Evolutionary conservation across 73 alveolate species (phyloP).

Genomic region (Effrenium voratum): DNA sequence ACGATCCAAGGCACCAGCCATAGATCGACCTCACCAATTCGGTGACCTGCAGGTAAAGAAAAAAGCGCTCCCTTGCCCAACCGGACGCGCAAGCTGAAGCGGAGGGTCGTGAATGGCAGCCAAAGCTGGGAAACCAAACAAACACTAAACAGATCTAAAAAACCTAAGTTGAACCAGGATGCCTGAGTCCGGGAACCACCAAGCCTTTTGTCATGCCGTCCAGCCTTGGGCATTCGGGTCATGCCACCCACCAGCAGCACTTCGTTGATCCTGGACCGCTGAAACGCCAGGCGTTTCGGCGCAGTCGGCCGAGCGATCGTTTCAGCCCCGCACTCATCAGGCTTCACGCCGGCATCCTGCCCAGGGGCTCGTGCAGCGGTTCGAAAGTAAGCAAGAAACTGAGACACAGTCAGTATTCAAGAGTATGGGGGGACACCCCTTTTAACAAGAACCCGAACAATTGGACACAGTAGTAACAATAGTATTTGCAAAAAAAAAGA

Average conservation of each 20-base stretch:
- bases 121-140: background rate
- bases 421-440: too few species aligned
- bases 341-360: conserved; percentile 54
- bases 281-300: background rate
- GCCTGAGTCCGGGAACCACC: background rate
- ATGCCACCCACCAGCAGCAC: conserved; percentile 99
- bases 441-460: too few species aligned
- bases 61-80: too few species aligned
- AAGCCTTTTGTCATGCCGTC: conserved; percentile 94
- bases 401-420: too few species aligned
- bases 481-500: too few species aligned
- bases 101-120: too few species aligned
- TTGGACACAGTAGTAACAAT: too few species aligned
- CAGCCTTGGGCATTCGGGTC: conserved; percentile 99
- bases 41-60: conserved; percentile 14
- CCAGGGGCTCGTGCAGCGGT: too few species aligned
- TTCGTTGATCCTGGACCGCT: conserved; percentile 97
- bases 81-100: too few species aligned
- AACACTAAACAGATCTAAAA: too few species aligned
- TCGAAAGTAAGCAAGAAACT: too few species aligned
- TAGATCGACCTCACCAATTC: conserved; percentile 31
- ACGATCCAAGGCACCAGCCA: background rate
- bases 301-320: background rate
- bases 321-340: conserved; percentile 7
- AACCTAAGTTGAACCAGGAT: background rate